Conservation (phyloP, 1,284 basidiomycete species). For the Stereum hirsutum region DNA sequence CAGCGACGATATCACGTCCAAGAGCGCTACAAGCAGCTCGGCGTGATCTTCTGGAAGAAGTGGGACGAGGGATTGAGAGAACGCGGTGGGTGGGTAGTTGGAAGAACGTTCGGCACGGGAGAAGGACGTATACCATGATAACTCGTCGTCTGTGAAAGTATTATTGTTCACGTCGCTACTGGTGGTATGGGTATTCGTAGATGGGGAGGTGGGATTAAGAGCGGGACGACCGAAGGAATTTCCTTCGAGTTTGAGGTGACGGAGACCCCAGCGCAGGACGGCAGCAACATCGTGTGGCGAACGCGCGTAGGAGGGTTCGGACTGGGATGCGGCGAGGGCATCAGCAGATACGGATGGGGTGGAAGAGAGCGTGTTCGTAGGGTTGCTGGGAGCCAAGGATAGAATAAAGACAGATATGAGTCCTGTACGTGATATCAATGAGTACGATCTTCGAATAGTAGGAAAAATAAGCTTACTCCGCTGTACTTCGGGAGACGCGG, state of each 20-base stretch:
- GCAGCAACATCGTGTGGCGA: slow-evolving; percentile 68
- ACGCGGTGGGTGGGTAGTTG: slow-evolving; percentile 50
- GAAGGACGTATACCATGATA: slow-evolving; percentile 67
- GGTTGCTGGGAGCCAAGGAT: slow-evolving; percentile 40
- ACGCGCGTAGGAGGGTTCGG: slow-evolving; percentile 51
- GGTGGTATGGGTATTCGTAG: too few species aligned
- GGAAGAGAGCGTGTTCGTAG: slow-evolving; percentile 38
- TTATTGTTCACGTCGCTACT: too few species aligned
- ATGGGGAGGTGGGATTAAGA: slow-evolving; percentile 33
- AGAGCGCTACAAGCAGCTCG: slow-evolving; percentile 43
- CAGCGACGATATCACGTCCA: slow-evolving; percentile 56
- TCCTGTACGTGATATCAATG: too few species aligned
- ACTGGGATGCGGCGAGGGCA: slow-evolving; percentile 42
- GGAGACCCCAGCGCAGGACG: slow-evolving; percentile 70
- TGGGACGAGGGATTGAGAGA: slow-evolving; percentile 48
- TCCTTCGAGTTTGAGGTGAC: slow-evolving; percentile 54
- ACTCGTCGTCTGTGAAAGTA: too few species aligned
- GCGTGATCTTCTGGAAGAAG: slow-evolving; percentile 44
- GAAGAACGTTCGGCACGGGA: slow-evolving; percentile 43
- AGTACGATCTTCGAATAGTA: too few species aligned
- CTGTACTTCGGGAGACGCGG: slow-evolving; percentile 57
- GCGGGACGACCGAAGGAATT: slow-evolving; percentile 38
- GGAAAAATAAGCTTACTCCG: too few species aligned
- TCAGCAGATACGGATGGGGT: slow-evolving; percentile 33
- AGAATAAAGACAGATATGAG: slow-evolving; percentile 65